Evolutionary conservation across 1,139 yeast species (phyloP), one percentile per base, ranked within the genome.

Genomic region (Kluyveromyces sp.): DNA sequence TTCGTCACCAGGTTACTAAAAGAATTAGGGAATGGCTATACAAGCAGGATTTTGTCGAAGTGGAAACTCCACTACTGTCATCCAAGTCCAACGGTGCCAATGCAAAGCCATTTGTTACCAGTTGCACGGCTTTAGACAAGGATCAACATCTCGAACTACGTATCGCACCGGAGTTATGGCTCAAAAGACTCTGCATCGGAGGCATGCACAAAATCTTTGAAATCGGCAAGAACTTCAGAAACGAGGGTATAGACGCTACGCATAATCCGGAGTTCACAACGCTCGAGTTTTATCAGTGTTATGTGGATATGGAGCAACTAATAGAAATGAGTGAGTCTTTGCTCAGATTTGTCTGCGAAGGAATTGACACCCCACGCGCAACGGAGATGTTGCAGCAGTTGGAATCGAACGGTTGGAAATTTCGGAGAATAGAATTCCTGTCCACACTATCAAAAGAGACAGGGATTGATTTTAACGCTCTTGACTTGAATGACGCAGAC

Each of bases 201-300:
- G 98, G 98, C 2, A 78, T 89, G 56, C 95, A 88, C 50, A 77
- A 75, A 52, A 80, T 92, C 4, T 92, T 78, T 64, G 98, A 92
- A 58, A 77, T 92, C 40, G 97, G 97, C 0, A 75, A 75, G 45
- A 80, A 75, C 40, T 92, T 89, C 61, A 71, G 98, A 51, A 92
- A 92, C 58, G 98, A 92, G 65, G 96, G 97, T 3, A 73, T 89
- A 48, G 98, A 92, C 68, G 78, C 86, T 79, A 88, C 97, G 44
- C 98, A 92, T 69, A 92, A 92, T 73, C 96, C 97, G 39, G 98
- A 92, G 69, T 92, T 92, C 73, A 89, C 98, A 56, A 88, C 96
- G 44, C 83, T 96, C 71, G 98, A 92, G 69, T 87, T 89, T 69
- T 92, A 92, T 68, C 89, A 87, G 69, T 94, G 96, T 20, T 92